These are phyloP conservation scores for Colletotrichum lupini DNA, from an alignment of 2,329 filamentous ascomycete species.

Conservation along the genomic window DNA sequence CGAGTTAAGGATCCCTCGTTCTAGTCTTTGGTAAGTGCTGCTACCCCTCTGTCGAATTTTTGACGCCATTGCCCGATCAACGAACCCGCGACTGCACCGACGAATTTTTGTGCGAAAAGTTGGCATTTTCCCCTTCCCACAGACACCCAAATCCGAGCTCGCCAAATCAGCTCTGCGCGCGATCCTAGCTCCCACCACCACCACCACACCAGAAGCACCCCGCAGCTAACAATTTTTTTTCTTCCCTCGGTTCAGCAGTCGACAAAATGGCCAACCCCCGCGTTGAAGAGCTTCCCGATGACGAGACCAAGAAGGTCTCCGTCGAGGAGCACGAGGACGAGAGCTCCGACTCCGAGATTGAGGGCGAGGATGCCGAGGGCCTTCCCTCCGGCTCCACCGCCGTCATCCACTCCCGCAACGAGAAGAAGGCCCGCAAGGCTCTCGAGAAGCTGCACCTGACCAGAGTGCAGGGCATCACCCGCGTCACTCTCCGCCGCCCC, in stretches of 20 bases:
- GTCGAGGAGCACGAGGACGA: conserved; percentile 79
- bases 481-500: conserved; percentile 95
- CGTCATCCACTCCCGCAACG: conserved; percentile 97
- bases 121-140: conserved; percentile 23
- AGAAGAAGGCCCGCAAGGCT: conserved; percentile 99
- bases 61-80: conserved; percentile 6
- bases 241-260: conserved; percentile 12
- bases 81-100: neutral
- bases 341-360: conserved; percentile 81
- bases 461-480: conserved; percentile 96
- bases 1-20: conserved; percentile 41
- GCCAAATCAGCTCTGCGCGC: conserved; percentile 31
- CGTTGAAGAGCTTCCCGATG: conserved; percentile 97
- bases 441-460: conserved; percentile 98
- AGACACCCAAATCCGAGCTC: conserved; percentile 23
- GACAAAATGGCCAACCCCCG: conserved; percentile 94
- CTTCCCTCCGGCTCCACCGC: conserved; percentile 86
- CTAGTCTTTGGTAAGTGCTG: conserved; percentile 50
- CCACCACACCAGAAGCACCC: conserved; percentile 14
- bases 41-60: conserved; percentile 18
- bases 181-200: conserved; percentile 35
- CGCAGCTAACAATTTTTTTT: conserved; percentile 23
- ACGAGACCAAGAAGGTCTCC: conserved; percentile 84
- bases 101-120: conserved; percentile 28
- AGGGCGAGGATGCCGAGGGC: conserved; percentile 75